Conservation (phyloP, 495 filamentous ascomycete genomes). For the Chlorociboria aeruginascens region DNA sequence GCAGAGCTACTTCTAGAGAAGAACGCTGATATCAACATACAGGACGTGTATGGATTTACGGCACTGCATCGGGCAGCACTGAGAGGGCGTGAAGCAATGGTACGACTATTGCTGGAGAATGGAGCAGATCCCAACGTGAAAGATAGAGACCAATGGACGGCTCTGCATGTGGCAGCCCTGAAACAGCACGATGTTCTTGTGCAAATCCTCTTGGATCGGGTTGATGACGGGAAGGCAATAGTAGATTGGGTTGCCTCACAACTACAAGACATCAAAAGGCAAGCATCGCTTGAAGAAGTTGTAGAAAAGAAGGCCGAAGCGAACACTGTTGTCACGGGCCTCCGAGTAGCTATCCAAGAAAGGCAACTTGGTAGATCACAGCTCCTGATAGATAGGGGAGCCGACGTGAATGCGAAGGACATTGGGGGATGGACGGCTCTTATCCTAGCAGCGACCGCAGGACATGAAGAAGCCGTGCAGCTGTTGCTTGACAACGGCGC, state of each 20-base stretch:
- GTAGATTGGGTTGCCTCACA: too few relatives aligned
- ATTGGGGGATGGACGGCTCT: not conserved
- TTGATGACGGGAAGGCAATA: conserved; percentile 10
- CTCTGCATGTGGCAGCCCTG: conserved; percentile 3
- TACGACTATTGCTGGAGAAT: conserved; percentile 1
- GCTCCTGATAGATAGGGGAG: conserved; percentile 17
- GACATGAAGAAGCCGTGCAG: not conserved
- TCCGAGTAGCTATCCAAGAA: too few relatives aligned
- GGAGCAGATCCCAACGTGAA: conserved; percentile 3
- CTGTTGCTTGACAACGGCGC: not conserved
- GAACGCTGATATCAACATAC: not conserved
- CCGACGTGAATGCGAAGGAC: conserved; percentile 10
- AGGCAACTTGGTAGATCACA: too few relatives aligned
- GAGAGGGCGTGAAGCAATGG: not conserved
- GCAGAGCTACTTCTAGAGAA: conserved; percentile 1
- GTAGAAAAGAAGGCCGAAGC: too few relatives aligned
- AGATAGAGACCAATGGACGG: not conserved
- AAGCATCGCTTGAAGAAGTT: too few relatives aligned
- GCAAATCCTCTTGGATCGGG: conserved; percentile 15
- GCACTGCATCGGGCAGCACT: conserved; percentile 2
- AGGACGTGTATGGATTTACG: not conserved
- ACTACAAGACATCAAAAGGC: too few relatives aligned
- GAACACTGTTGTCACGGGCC: too few relatives aligned
- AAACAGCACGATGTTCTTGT: conserved; percentile 10
- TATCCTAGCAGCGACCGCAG: not conserved